A percentile compares a stretch with the other conserved stretches of the same genome.
Evolutionary conservation across 768 basidiomycete genomes (phyloP).

Genomic region (Kwoniella sp.): DNA sequence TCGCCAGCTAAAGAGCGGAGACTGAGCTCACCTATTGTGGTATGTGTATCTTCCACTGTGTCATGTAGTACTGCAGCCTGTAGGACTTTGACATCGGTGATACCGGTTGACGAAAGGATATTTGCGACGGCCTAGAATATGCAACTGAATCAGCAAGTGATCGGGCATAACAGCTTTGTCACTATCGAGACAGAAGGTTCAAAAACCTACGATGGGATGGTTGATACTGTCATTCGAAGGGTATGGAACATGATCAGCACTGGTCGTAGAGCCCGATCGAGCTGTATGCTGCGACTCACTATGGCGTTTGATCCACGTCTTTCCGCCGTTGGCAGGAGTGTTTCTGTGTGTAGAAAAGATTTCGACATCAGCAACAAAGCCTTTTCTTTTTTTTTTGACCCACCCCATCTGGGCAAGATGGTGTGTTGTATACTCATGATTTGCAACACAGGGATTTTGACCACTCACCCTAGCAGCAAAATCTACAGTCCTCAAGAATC

Average conservation of each 20-base stretch:
- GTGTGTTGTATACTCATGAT: too few relatives aligned
- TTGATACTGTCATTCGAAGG: slow-evolving; percentile 43
- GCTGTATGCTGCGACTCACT: slow-evolving; percentile 37
- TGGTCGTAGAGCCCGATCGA: not conserved
- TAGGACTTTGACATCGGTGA: slow-evolving; percentile 48
- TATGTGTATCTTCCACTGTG: slow-evolving; percentile 57
- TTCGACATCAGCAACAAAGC: not conserved
- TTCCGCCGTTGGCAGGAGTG: slow-evolving; percentile 54
- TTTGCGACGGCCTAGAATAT: slow-evolving; percentile 50
- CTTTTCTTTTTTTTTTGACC: too few relatives aligned
- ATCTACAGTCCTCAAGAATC: slow-evolving; percentile 46
- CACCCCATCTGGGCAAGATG: too few relatives aligned
- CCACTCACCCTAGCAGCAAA: slow-evolving; percentile 52
- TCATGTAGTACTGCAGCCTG: slow-evolving; percentile 57
- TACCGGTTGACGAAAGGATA: slow-evolving; percentile 50
- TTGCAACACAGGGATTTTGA: too few relatives aligned
- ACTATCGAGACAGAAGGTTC: not conserved
- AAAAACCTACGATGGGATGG: slow-evolving; percentile 48
- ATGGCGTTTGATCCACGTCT: slow-evolving; percentile 53
- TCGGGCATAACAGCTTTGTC: too few relatives aligned
- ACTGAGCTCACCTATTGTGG: slow-evolving; percentile 37
- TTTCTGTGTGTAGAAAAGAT: slow-evolving; percentile 33
- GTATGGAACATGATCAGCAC: slow-evolving; percentile 10
- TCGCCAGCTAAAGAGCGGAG: not conserved
- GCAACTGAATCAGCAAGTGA: too few relatives aligned